Conservation (phyloP, 768 basidiomycete genomes). For the Mycena venus region DNA sequence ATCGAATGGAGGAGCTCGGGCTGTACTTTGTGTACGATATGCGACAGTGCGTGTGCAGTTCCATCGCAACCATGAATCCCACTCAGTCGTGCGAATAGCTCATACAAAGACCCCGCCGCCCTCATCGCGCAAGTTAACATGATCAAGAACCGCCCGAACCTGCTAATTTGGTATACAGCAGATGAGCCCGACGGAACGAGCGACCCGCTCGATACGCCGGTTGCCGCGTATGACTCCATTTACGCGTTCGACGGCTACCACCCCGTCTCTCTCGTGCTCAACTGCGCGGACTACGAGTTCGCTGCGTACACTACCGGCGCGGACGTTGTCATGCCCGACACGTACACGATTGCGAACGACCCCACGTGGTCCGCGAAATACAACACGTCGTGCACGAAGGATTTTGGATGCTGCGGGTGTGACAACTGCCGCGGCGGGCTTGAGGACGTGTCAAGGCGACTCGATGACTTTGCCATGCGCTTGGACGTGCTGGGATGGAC, state of each 20-base stretch:
- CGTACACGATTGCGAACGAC: slow-evolving; percentile 54
- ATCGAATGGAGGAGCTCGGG: slow-evolving; percentile 66
- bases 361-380: slow-evolving; percentile 58
- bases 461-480: slow-evolving; percentile 60
- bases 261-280: slow-evolving; percentile 65
- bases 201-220: slow-evolving; percentile 62
- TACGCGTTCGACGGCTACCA: slow-evolving; percentile 67
- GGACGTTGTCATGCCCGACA: slow-evolving; percentile 69
- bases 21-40: slow-evolving; percentile 74
- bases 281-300: slow-evolving; percentile 66
- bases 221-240: slow-evolving; percentile 60
- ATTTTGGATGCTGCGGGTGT: slow-evolving; percentile 72
- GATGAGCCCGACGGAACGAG: slow-evolving; percentile 35
- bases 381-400: slow-evolving; percentile 60
- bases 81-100: slow-evolving; percentile 47
- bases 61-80: background rate
- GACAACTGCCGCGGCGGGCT: slow-evolving; percentile 69
- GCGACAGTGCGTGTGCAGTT: slow-evolving; percentile 58
- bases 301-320: slow-evolving; percentile 62
- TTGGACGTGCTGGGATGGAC: slow-evolving; percentile 62
- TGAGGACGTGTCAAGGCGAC: slow-evolving; percentile 63
- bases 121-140: slow-evolving; percentile 63
- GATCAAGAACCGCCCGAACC: slow-evolving; percentile 62
- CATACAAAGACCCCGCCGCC: slow-evolving; percentile 60
- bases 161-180: slow-evolving; percentile 33